Evolutionary conservation across 2,329 filamentous ascomycete genomes (phyloP).

Genomic region (Hirsutella minnesotensis): DNA sequence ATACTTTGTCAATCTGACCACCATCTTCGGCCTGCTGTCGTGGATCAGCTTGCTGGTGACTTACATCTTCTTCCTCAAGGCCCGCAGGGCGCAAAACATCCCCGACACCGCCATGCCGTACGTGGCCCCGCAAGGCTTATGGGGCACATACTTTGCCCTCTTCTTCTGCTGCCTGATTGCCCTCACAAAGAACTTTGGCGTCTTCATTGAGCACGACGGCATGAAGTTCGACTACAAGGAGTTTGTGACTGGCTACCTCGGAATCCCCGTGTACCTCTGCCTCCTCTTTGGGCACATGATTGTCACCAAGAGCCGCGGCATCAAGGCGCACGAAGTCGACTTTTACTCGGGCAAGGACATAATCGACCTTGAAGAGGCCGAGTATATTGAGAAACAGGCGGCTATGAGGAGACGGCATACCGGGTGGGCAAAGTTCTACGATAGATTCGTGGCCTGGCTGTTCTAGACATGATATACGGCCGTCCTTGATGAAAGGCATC

Average conservation of each 20-base stretch:
- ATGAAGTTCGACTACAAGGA: conserved; percentile 59
- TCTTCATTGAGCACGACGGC: conserved; percentile 45
- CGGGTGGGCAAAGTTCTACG: conserved; percentile 22
- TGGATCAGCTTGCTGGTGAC: conserved; percentile 59
- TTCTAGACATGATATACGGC: too few species aligned
- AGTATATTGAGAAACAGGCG: conserved; percentile 41
- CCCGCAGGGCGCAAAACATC: conserved; percentile 48
- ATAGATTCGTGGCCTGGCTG: conserved; percentile 24
- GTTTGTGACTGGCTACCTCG: conserved; percentile 67
- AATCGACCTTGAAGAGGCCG: conserved; percentile 61
- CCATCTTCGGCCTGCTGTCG: conserved; percentile 53
- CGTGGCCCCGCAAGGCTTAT: conserved; percentile 58
- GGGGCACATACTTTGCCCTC: conserved; percentile 56
- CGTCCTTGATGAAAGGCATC: too few species aligned
- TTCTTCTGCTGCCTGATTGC: conserved; percentile 61
- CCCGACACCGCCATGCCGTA: conserved; percentile 46
- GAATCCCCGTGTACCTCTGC: conserved; percentile 62
- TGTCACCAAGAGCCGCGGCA: conserved; percentile 36
- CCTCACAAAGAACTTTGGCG: conserved; percentile 71
- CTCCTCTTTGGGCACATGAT: conserved; percentile 60
- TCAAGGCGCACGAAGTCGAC: conserved; percentile 50
- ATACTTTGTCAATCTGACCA: conserved; percentile 58
- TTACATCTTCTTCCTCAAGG: conserved; percentile 55
- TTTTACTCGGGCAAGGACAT: conserved; percentile 62
- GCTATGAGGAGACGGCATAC: conserved; percentile 13